Percentiles rank a stretch among this genome's conserved stretches.
Conservation (phyloP, 176 grass and related monocot genomes). For the Rhipidocladum racemiflorum region DNA sequence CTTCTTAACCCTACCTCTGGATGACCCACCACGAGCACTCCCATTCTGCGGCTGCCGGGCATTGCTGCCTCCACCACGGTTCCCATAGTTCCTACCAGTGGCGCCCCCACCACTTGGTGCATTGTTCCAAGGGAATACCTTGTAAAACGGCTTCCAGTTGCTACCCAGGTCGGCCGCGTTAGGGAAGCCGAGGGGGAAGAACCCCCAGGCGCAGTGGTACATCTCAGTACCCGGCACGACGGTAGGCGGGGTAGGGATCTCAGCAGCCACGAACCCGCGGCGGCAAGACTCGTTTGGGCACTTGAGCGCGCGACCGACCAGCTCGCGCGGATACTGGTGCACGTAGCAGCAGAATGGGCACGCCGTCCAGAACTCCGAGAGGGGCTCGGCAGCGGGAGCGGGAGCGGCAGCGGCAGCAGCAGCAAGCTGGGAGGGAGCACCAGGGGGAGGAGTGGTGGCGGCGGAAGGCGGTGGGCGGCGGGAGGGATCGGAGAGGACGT, state of each 20-base stretch:
- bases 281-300: conserved; percentile 68
- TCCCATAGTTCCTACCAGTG: conserved; percentile 11
- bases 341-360: conserved; percentile 75
- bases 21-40: conserved; percentile 28
- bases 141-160: conserved; percentile 71
- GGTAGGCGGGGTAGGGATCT: conserved; percentile 54
- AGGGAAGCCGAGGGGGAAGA: conserved; percentile 88
- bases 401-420: conserved; percentile 3
- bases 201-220: conserved; percentile 97
- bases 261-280: conserved; percentile 53
- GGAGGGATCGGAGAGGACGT: conserved; percentile 45
- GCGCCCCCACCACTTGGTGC: neutral
- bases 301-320: conserved; percentile 59
- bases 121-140: conserved; percentile 48
- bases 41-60: conserved; percentile 14
- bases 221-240: conserved; percentile 88
- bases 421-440: conserved; percentile 3
- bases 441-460: neutral
- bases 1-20: conserved; percentile 60
- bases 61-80: conserved; percentile 24
- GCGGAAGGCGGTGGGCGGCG: conserved; percentile 20
- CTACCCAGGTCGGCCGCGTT: conserved; percentile 37
- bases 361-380: conserved; percentile 81
- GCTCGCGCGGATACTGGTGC: conserved; percentile 65
- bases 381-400: neutral